Percentiles rank a stretch among this genome's conserved stretches.
Conservation (phyloP, 2,329 filamentous ascomycete genomes). For the Periconia digitata region DNA sequence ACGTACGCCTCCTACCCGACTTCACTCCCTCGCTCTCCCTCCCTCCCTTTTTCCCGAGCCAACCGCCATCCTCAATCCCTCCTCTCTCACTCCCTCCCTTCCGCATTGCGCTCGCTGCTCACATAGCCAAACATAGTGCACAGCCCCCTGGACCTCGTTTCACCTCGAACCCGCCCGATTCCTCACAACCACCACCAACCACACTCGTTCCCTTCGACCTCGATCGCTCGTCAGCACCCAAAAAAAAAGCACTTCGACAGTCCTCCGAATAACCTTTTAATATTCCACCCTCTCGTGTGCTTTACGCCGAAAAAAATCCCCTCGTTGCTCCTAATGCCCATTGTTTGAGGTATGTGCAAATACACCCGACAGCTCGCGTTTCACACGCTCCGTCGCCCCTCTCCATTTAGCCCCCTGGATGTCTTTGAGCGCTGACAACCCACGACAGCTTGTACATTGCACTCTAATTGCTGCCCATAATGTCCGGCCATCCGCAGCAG, state of each 20-base stretch:
- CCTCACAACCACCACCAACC: slow-evolving; percentile 15
- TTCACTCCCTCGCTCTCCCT: slow-evolving; percentile 33
- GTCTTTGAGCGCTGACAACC: slow-evolving; percentile 30
- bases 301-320: not conserved
- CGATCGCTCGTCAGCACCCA: not conserved
- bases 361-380: slow-evolving; percentile 29
- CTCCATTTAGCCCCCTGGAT: not conserved
- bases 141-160: too few relatives aligned
- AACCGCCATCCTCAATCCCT: not conserved
- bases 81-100: not conserved
- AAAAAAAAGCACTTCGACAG: not conserved
- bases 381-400: slow-evolving; percentile 21
- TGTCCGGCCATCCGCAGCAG: slow-evolving; percentile 70
- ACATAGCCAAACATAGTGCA: too few relatives aligned
- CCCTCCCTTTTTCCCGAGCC: not conserved
- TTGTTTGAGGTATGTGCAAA: slow-evolving; percentile 46
- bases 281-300: not conserved
- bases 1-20: slow-evolving; percentile 3
- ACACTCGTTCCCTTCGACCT: slow-evolving; percentile 25
- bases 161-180: slow-evolving; percentile 15
- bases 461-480: slow-evolving; percentile 50
- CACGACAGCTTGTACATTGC: slow-evolving; percentile 33
- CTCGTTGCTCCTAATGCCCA: slow-evolving; percentile 40
- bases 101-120: too few relatives aligned
- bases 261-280: not conserved